A percentile compares a stretch with the other conserved stretches of the same genome.
These are phyloP conservation scores for Isoetes engelmannii DNA, from an alignment of 83 land plant species.

Conservation along the genomic window DNA sequence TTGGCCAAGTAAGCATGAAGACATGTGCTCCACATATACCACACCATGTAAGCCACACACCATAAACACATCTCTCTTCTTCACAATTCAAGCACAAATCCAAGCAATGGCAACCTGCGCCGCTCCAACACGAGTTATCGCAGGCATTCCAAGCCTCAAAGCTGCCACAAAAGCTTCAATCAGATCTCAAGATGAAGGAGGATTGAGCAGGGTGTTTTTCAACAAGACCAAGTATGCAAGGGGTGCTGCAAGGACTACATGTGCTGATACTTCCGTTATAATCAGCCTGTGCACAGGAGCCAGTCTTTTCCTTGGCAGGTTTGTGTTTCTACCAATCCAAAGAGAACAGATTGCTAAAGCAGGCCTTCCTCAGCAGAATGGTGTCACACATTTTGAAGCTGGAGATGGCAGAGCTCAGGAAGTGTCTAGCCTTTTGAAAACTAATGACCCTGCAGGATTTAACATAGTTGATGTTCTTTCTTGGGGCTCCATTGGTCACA, in stretches of 20 bases:
- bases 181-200: slow-evolving; percentile 3
- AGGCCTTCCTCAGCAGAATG: slow-evolving; percentile 86
- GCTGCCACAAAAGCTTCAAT: background rate
- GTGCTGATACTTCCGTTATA: slow-evolving; percentile 46
- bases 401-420: slow-evolving; percentile 87
- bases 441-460: slow-evolving; percentile 95
- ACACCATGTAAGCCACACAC: too few relatives aligned
- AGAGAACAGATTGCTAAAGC: slow-evolving; percentile 72
- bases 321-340: slow-evolving; percentile 98
- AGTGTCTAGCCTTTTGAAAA: slow-evolving; percentile 62
- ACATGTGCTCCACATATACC: too few relatives aligned
- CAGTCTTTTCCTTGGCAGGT: slow-evolving; percentile 79
- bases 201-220: slow-evolving; percentile 4
- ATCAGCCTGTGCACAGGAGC: slow-evolving; percentile 91
- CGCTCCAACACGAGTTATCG: slow-evolving; percentile 2
- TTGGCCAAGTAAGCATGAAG: too few relatives aligned
- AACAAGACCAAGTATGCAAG: slow-evolving; percentile 6
- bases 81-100: too few relatives aligned
- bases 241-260: slow-evolving; percentile 34
- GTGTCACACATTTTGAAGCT: slow-evolving; percentile 84
- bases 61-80: too few relatives aligned
- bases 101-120: slow-evolving; percentile 18
- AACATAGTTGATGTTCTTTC: slow-evolving; percentile 92
- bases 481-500: slow-evolving; percentile 97
- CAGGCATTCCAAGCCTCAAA: slow-evolving; percentile 12